Percentiles rank a stretch among this genome's conserved stretches.
These are phyloP conservation scores for Monilinia aucupariae DNA, from an alignment of 2,329 filamentous ascomycete species.

Conservation along the genomic window DNA sequence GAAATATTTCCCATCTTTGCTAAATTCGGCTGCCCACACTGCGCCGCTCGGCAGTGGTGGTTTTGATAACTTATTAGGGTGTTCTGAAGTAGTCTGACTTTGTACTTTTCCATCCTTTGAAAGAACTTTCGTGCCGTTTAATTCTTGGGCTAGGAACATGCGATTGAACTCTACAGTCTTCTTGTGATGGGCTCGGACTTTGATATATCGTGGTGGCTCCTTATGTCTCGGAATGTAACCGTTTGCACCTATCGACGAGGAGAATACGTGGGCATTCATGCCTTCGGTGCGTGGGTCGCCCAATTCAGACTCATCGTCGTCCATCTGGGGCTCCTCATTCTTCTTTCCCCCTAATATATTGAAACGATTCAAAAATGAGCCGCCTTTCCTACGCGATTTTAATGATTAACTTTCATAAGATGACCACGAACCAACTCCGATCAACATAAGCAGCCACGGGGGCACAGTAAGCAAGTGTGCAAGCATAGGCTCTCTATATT, in stretches of 20 bases:
- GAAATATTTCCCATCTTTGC: slow-evolving; percentile 82
- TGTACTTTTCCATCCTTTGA: slow-evolving; percentile 33
- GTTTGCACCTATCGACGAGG: slow-evolving; percentile 60
- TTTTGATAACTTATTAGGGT: slow-evolving; percentile 27
- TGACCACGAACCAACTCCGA: background rate
- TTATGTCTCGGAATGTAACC: slow-evolving; percentile 84
- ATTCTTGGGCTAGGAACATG: slow-evolving; percentile 86
- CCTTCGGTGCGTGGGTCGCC: slow-evolving; percentile 68
- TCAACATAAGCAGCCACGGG: background rate
- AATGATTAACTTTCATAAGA: slow-evolving; percentile 7
- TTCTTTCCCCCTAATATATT: slow-evolving; percentile 71
- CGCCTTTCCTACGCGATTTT: slow-evolving; percentile 61
- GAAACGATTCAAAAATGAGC: slow-evolving; percentile 82
- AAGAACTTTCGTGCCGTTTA: slow-evolving; percentile 53
- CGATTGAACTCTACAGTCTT: slow-evolving; percentile 76
- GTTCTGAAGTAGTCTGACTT: slow-evolving; percentile 25
- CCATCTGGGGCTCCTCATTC: slow-evolving; percentile 51
- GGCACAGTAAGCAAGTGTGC: slow-evolving; percentile 20
- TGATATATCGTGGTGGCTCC: slow-evolving; percentile 85
- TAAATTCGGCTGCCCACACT: slow-evolving; percentile 91
- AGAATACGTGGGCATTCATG: slow-evolving; percentile 77
- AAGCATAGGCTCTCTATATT: slow-evolving; percentile 9
- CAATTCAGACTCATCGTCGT: slow-evolving; percentile 63
- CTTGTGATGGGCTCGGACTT: slow-evolving; percentile 75
- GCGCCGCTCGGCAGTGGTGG: slow-evolving; percentile 47